These are phyloP conservation scores for Pseudogymnoascus sp. DNA, from an alignment of 2,329 filamentous ascomycete species.

Conservation along the genomic window DNA sequence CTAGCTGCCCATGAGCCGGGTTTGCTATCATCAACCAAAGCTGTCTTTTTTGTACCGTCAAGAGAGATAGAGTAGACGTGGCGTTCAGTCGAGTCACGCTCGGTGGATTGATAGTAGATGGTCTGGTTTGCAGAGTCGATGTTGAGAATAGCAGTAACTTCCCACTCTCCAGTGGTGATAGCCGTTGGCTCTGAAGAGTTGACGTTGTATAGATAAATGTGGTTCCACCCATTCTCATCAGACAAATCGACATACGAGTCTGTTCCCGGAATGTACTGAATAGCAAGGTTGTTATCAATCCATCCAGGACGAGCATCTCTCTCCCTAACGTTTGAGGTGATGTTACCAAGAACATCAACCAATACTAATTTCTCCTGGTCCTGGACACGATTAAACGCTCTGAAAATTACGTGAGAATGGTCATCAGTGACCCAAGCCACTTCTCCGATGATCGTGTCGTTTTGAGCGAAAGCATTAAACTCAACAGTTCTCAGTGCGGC, in stretches of 20 bases:
- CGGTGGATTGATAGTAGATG: slow-evolving; percentile 57
- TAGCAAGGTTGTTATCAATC: slow-evolving; percentile 47
- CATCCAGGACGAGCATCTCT: slow-evolving; percentile 39
- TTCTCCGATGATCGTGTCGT: slow-evolving; percentile 59
- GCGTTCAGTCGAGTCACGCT: slow-evolving; percentile 56
- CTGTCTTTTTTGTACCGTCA: slow-evolving; percentile 41
- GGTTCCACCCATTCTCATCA: slow-evolving; percentile 55
- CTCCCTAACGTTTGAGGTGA: slow-evolving; percentile 40
- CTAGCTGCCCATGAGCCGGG: slow-evolving; percentile 55
- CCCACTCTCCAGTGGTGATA: slow-evolving; percentile 52
- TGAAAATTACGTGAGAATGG: slow-evolving; percentile 53
- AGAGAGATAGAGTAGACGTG: slow-evolving; percentile 61
- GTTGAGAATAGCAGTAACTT: slow-evolving; percentile 50
- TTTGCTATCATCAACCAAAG: slow-evolving; percentile 52
- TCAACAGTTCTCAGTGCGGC: slow-evolving; percentile 37
- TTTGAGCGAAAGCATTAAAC: slow-evolving; percentile 47
- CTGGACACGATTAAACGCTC: slow-evolving; percentile 61
- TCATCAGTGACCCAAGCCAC: slow-evolving; percentile 55
- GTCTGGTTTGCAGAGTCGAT: slow-evolving; percentile 47
- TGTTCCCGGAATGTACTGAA: slow-evolving; percentile 42
- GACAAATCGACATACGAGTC: slow-evolving; percentile 54
- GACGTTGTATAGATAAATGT: slow-evolving; percentile 56
- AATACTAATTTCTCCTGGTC: slow-evolving; percentile 54
- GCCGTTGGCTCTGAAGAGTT: slow-evolving; percentile 44
- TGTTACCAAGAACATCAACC: slow-evolving; percentile 42